These are phyloP conservation scores for Penicillium frequentans DNA, from an alignment of 2,329 filamentous ascomycete species.

Conservation along the genomic window DNA sequence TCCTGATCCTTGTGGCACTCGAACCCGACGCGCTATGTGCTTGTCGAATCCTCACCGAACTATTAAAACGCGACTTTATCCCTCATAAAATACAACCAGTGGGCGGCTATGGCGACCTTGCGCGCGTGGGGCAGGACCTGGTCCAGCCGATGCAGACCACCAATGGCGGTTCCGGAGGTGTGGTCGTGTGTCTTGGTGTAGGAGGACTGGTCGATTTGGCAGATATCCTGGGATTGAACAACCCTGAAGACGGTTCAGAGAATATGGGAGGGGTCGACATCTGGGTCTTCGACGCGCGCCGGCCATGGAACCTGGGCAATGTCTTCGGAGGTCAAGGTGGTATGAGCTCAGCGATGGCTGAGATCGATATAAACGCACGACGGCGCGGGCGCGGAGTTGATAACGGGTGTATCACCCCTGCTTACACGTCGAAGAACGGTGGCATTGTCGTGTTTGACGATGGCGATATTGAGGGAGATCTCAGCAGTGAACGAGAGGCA, in stretches of 20 bases:
- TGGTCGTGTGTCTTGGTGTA: constrained; percentile 89
- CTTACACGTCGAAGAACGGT: constrained; percentile 75
- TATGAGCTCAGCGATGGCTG: constrained; percentile 51
- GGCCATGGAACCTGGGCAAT: constrained; percentile 93
- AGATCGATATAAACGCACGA: constrained; percentile 39
- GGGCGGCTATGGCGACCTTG: constrained; percentile 85
- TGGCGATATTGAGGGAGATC: constrained; percentile 85
- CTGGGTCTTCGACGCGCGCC: constrained; percentile 87
- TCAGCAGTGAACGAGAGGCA: constrained; percentile 72
- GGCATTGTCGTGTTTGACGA: constrained; percentile 95
- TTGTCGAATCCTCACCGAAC: constrained; percentile 84
- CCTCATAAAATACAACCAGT: constrained; percentile 96
- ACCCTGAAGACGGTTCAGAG: constrained; percentile 61
- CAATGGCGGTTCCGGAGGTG: constrained; percentile 79
- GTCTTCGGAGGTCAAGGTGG: constrained; percentile 76
- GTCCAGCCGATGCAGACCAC: constrained; percentile 84
- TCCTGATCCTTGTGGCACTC: constrained; percentile 87
- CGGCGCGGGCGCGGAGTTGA: constrained; percentile 66
- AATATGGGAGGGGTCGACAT: constrained; percentile 83
- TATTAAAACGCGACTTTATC: constrained; percentile 98
- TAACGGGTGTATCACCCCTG: constrained; percentile 68
- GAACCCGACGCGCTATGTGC: constrained; percentile 95
- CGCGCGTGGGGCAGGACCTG: constrained; percentile 73
- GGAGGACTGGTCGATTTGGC: constrained; percentile 89
- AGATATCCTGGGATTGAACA: constrained; percentile 73